These are phyloP conservation scores for Westerdykella ornata DNA, from an alignment of 2,329 filamentous ascomycete species.

Conservation along the genomic window DNA sequence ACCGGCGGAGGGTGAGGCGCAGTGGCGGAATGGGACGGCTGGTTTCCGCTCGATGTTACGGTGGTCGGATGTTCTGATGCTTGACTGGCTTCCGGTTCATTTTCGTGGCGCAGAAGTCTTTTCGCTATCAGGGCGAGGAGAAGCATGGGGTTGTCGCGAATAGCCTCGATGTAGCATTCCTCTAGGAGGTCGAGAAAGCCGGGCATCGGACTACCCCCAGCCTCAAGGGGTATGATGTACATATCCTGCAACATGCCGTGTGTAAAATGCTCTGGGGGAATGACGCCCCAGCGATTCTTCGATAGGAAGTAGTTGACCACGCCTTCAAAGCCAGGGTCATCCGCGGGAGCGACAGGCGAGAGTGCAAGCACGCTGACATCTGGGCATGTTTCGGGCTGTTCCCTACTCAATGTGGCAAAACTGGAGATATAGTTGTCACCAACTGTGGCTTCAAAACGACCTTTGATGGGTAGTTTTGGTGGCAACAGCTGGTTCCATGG, in stretches of 20 bases:
- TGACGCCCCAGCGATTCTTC: slow-evolving; percentile 79
- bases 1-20: slow-evolving; percentile 23
- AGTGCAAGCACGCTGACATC: slow-evolving; percentile 79
- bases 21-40: slow-evolving; percentile 15
- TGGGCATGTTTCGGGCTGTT: too few relatives aligned
- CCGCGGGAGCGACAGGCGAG: slow-evolving; percentile 53
- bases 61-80: slow-evolving; percentile 22
- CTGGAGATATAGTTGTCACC: slow-evolving; percentile 81
- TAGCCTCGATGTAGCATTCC: slow-evolving; percentile 69
- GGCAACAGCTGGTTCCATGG: slow-evolving; percentile 75
- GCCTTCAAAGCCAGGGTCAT: slow-evolving; percentile 58
- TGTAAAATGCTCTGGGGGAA: slow-evolving; percentile 46
- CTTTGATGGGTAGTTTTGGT: slow-evolving; percentile 61
- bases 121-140: slow-evolving; percentile 76
- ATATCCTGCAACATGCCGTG: slow-evolving; percentile 81
- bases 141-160: slow-evolving; percentile 67
- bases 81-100: slow-evolving; percentile 23
- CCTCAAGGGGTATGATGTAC: slow-evolving; percentile 80
- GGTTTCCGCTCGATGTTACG: slow-evolving; percentile 11
- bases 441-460: slow-evolving; percentile 72
- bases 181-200: slow-evolving; percentile 86
- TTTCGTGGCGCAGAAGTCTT: slow-evolving; percentile 29
- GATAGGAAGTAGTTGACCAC: slow-evolving; percentile 83
- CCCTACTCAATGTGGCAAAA: not conserved
- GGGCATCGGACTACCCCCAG: slow-evolving; percentile 61